Percentiles rank a stretch among this genome's conserved stretches.
phyloP scores from a whole-genome alignment of 345 rosid genomes.

The Eucalyptus camaldulensis region DNA sequence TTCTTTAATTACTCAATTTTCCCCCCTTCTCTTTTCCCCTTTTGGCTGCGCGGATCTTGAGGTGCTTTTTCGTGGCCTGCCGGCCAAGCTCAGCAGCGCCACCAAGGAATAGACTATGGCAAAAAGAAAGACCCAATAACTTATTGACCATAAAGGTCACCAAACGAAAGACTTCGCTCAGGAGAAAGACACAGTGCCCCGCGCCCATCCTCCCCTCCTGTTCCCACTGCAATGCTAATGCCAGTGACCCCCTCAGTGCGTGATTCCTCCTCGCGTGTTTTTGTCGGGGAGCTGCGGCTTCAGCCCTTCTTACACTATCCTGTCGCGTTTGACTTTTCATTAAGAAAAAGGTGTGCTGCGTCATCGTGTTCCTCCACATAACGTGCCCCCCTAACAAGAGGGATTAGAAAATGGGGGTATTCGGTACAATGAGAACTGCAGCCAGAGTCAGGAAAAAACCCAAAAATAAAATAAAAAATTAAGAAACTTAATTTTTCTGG shows the following conservation, averaged over 20 bases:
- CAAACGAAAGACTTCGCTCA: neutral
- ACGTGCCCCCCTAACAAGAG: neutral
- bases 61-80: neutral
- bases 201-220: neutral
- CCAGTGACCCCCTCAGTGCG: neutral
- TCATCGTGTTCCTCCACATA: neutral
- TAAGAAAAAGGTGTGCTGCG: neutral
- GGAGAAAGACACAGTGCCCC: neutral
- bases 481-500: neutral
- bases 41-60: neutral
- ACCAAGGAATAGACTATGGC: neutral
- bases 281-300: neutral
- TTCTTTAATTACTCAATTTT: neutral
- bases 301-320: neutral
- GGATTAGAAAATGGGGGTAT: neutral
- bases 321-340: neutral
- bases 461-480: no score
- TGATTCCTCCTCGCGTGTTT: neutral
- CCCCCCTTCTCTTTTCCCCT: neutral
- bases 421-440: neutral
- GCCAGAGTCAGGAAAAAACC: neutral
- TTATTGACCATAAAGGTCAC: neutral
- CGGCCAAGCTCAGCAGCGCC: neutral
- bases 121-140: neutral
- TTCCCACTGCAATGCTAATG: neutral